phyloP scores from a whole-genome alignment of 169 alveolate species.

The Cryptosporidium canis region DNA sequence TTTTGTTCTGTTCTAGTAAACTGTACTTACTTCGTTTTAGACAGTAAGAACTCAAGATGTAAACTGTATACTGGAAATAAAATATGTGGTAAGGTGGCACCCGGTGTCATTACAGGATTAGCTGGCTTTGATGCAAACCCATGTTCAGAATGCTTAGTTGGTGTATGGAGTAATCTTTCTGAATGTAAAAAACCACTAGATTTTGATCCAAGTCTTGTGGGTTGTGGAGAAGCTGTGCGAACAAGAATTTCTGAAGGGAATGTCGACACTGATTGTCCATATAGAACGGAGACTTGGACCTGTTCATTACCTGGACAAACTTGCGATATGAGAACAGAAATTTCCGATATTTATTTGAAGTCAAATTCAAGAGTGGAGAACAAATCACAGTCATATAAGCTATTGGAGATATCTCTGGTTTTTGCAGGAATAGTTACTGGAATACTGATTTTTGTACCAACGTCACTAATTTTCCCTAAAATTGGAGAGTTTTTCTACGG shows the following conservation, averaged over 20 bases:
- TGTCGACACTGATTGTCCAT: constrained; percentile 33
- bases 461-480: constrained; percentile 36
- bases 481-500: constrained; percentile 58
- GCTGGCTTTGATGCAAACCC: constrained; percentile 56
- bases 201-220: neutral
- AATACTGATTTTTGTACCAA: constrained; percentile 39
- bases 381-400: constrained; percentile 8
- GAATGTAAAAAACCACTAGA: constrained; percentile 20
- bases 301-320: constrained; percentile 63
- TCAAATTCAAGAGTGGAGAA: neutral
- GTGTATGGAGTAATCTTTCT: constrained; percentile 44
- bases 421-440: constrained; percentile 70
- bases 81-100: constrained; percentile 36
- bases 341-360: constrained; percentile 39
- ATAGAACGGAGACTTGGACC: constrained; percentile 60
- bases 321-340: constrained; percentile 49
- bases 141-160: constrained; percentile 59
- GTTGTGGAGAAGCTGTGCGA: constrained; percentile 41
- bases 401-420: constrained; percentile 47
- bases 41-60: constrained; percentile 38
- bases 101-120: constrained; percentile 53
- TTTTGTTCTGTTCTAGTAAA: constrained; percentile 37
- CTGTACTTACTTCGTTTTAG: constrained; percentile 47
- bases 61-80: constrained; percentile 45
- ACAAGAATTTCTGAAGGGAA: constrained; percentile 8